Base-by-base conservation (phyloP, 306 rosid species). In the Cercis canadensis region DNA sequence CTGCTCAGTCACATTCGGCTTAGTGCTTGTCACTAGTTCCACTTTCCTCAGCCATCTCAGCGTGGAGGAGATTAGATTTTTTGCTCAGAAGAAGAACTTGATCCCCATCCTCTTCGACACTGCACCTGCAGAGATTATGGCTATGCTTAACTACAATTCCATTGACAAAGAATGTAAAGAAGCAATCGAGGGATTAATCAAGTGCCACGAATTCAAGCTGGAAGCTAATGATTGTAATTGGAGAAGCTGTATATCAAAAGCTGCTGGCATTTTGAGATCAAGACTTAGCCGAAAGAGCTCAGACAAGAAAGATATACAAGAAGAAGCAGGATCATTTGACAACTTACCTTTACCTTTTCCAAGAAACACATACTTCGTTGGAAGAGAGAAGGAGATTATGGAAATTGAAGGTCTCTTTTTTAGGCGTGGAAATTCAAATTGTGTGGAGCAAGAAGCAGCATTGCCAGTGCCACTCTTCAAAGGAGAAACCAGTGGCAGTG, bases 21-120 rank as follows among this genome's bases (percentile, higher is more conserved):
- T 92, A 40, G 91, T 92, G 62, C 79, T 92, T 24, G 88, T 88
- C 13, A 86, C 98, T 2, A 84, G 81, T 57, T 82, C 80, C 5
- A 84, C 78, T 50, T 86, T 90, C 61, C 71, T 81, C 55, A 92
- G 85, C 77, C 91, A 79, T 36, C 75, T 80, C 45, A 81, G 85
- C 61, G 39, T 88, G 81, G 98, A 90, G 57, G 96, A 90, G 88
- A 75, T 90, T 14, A 80, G 91, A 55, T 88, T 92, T 84, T 92
- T 92, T 65, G 79, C 96, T 11, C 96, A 90, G 80, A 92, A 90
- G 79, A 92, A 92, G 87, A 92, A 92, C 54, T 75, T 92, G 65
- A 82, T 92, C 18, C 96, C 96, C 6, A 45, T 92, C 57, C 88
- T 88, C 55, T 92, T 92, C 65, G 88, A 90, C 34, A 81, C 85